Base-by-base conservation (phyloP, 768 basidiomycete genomes). In the Hygrophoropsis aurantiaca region DNA sequence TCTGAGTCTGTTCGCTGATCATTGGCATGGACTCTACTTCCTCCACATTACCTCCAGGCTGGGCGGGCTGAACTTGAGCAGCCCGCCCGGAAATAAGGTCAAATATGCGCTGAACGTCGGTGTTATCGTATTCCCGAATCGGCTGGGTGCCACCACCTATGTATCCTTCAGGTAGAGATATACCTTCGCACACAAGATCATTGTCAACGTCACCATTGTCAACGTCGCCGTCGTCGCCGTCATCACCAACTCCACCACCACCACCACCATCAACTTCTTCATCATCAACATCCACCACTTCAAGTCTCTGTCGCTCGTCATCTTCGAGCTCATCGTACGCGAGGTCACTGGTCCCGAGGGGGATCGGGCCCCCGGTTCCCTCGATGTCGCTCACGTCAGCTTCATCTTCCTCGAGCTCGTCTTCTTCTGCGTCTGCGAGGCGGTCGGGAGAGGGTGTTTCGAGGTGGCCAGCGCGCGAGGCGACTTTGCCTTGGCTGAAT, bases 151-250 rank as follows among this genome's bases (percentile, higher is more conserved):
- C 18, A 19, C 15, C 9, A 38, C 15, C 24, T 24, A 26, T 4
- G 26, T 41, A 7, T 15, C 35, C 15, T 20, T 24, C 27, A 6
- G 6, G 27, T 6, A 7, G 7, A 30, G 27, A 13, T 13, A 30
- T 13, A 30, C 57, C 66, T 35, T 71, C 67, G 1, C 55, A 56
- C 19, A 42, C 50, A 4, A 58, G 61, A 24, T 71, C 73, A 47
- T 72, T 70, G 10, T 72, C 59, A 34, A 51, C 34, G 27, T 42
- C 11, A 11, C 20, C 42, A 27, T 57, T 46, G 27, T 58, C 49
- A n/a, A 57, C 51, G 16, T 54, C 55, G 23, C 51, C 32, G 10
- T 53, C 56, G 10, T 44, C 19, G 3, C 37, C 25, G 11, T 40
- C 52, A 16, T 59, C 47, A 6, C 37, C 59, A 39, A 53, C 54